Base-by-base conservation (phyloP, 129 eudicot genomes). In the Glebionis coronaria region DNA sequence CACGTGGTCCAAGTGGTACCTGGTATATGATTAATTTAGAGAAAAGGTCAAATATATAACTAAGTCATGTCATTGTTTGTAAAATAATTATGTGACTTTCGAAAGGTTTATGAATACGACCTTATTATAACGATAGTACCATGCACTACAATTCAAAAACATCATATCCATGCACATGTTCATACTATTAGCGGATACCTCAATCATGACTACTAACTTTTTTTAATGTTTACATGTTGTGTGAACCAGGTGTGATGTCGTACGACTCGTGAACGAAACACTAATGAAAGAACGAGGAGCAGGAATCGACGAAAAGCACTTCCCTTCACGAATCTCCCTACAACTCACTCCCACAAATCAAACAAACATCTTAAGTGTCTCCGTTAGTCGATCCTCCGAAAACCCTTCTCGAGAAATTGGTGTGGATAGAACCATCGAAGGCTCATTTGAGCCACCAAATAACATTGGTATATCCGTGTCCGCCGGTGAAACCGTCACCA, bases 311-410 rank as follows among this genome's bases (percentile, higher is more conserved):
- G 98, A 91, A 68, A 91, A 91, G 53, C 98, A 91, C 76, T 88
- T 91, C 82, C 98, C 98, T 2, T 88, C 98, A 3, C 78, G 96
- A 21, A 85, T 91, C 4, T 74, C 98, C 4, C 75, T 92, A 2
- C 91, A 83, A 16, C 78, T 92, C 29, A 88, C 96, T 40, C 98
- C 98, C 12, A 63, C 72, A 1, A 12, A 54, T 23, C 95, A 88
- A 67, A 69, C 83, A 53, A 76, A 82, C 69, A 76, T 92, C 76
- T 45, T 85, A n/a, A 85, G 95, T 74, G 76, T 92, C 3, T 88
- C 98, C 7, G 96, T 92, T 0, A 74, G 84, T 78, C 75, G 82
- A 62, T 92, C 98, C 5, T 83, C 98, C 0, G 89, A 88, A 57
- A 92, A 92, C 67, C 95, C 96, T 19, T 18, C 50, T 0, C 71